A percentile compares a stretch with the other conserved stretches of the same genome.
Conservation (phyloP, 2,329 filamentous ascomycete species). For the Metarhizium robertsii region DNA sequence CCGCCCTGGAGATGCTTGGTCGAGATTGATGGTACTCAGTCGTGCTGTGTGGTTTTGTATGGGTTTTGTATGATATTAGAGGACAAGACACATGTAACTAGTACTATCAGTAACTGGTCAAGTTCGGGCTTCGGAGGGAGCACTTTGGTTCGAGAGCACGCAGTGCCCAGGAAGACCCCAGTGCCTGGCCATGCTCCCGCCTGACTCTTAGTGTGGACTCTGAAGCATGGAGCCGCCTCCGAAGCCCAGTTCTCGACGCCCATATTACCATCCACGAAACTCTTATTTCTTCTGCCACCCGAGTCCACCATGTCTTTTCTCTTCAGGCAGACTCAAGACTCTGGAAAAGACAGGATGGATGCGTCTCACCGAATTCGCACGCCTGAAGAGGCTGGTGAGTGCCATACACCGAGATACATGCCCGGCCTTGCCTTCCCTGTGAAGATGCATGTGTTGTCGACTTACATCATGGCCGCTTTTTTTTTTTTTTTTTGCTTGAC, state of each 20-base stretch:
- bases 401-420: background rate
- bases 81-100: too few species aligned
- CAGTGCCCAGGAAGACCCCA: background rate
- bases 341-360: constrained; percentile 30
- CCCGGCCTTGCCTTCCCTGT: background rate
- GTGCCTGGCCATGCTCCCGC: background rate
- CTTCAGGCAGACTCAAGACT: constrained; percentile 17
- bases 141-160: too few species aligned
- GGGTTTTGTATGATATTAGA: too few species aligned
- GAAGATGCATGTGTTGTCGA: background rate
- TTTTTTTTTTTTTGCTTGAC: background rate
- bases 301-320: constrained; percentile 24
- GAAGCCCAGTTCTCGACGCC: background rate
- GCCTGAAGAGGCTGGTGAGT: constrained; percentile 56
- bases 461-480: background rate
- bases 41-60: too few species aligned
- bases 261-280: background rate
- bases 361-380: constrained; percentile 39
- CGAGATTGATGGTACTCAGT: too few species aligned
- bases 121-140: too few species aligned
- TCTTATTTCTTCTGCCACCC: constrained; percentile 1
- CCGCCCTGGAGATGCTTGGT: too few species aligned
- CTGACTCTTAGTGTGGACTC: too few species aligned
- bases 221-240: background rate
- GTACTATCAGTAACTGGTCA: too few species aligned